A percentile compares a stretch with the other conserved stretches of the same genome.
Conservation (phyloP, 2,329 filamentous ascomycete genomes). For the Daldinia sp. region DNA sequence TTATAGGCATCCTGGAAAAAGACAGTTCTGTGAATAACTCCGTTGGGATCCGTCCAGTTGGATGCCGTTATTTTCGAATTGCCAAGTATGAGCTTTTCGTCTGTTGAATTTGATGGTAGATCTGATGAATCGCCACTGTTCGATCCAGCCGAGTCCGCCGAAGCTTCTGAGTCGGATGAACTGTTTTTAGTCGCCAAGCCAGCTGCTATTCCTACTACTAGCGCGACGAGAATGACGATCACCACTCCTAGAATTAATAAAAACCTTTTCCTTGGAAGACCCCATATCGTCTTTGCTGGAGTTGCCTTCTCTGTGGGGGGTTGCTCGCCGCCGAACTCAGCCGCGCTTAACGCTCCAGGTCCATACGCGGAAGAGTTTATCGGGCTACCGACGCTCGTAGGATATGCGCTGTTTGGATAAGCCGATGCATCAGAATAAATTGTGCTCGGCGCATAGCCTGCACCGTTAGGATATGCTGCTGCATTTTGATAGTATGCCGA, state of each 20-base stretch:
- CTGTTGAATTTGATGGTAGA: constrained; percentile 14
- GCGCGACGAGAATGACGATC: constrained; percentile 21
- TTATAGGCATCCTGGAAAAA: constrained; percentile 41
- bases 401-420: constrained; percentile 28
- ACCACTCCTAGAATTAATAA: constrained; percentile 34
- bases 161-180: constrained; percentile 6
- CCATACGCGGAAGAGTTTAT: constrained; percentile 21
- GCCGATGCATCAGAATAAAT: constrained; percentile 9
- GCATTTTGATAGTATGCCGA: constrained; percentile 17
- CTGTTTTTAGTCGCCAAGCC: constrained; percentile 22
- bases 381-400: constrained; percentile 16
- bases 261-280: constrained; percentile 30
- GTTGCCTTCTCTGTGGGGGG: constrained; percentile 19
- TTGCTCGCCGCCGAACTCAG: constrained; percentile 11
- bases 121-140: constrained; percentile 2
- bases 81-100: constrained; percentile 25
- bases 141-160: background rate
- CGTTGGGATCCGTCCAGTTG: constrained; percentile 36
- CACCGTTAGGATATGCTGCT: constrained; percentile 10
- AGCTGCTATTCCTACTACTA: constrained; percentile 29
- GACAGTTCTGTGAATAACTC: constrained; percentile 31
- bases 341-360: constrained; percentile 2
- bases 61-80: constrained; percentile 37
- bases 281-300: constrained; percentile 33
- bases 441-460: constrained; percentile 10